Base-by-base conservation (phyloP, 1,139 yeast species). In the Saccharomycopsis hybrid region DNA sequence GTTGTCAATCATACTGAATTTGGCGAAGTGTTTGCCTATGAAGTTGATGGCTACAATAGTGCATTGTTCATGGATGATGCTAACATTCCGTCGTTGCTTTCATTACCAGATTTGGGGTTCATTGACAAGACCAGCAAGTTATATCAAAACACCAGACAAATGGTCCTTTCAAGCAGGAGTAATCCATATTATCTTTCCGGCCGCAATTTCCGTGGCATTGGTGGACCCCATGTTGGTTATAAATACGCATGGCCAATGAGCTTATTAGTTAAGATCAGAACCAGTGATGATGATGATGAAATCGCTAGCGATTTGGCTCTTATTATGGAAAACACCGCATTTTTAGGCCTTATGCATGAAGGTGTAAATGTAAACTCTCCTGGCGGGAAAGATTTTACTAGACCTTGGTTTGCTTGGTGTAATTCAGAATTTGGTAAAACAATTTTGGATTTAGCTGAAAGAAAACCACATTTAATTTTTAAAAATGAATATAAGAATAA, bases 321-420 rank as follows among this genome's bases (percentile, higher is more conserved):
- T 53, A 63, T 88, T 7, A 74, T 82, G 71, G 67, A 67, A 11
- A 76, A 78, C 5, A 87, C 96, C 0, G 86, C 76, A 1, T 82
- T 80, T 0, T 68, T 87, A 13, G 96, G 96, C 0, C 71, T 88
- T 52, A 82, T 88, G 80, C 96, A 88, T 62, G 96, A 88, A 66
- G 77, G 86, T 55, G 78, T 88, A 3, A 70, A 85, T 56, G 95
- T 87, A 2, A 75, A 82, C 58, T 67, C 75, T 2, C 69, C 70
- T 1, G 61, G 63, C 7, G 82, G 82, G 1, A 41, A 48, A 4
- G 66, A 64, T 25, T 83, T 65, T 60, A 84, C 95, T 0, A 69
- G 95, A 53, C 76, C 90, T 2, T 88, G 96, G 96, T 89, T 89
- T 68, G 85, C 96, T 2, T 89, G 96, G 96, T 87, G 95, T 59